Evolutionary conservation across 2,329 filamentous ascomycete species (phyloP), one percentile per base, ranked within the genome.

Genomic region (Trichoderma lentiforme): DNA sequence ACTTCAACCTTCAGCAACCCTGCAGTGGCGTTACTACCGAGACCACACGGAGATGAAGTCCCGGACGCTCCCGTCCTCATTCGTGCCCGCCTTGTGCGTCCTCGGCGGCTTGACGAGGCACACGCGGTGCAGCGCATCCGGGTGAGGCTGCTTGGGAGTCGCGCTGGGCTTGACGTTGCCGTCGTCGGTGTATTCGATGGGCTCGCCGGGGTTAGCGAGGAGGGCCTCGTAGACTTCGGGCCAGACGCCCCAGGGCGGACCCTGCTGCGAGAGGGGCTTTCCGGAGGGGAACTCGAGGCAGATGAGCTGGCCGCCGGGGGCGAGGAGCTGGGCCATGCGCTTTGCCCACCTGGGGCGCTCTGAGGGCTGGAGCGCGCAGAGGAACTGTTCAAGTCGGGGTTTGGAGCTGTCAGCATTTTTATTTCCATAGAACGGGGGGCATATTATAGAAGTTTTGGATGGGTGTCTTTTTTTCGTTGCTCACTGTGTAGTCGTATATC

Each of bases 241-340:
- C 14, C 89, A 87, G 53, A 93, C 82, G 8, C 90, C 89, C 86
- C 89, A 95, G 2, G 94, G 93, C 14, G 94, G 93, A 0, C 94
- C 93, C 11, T 86, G 86, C 11, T 86, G 84, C 12, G 84, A 84
- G 11, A 91, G 86, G 56, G 89, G 85, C 79, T 95, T 96, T 73
- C 88, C 86, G 1, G 91, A 89, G 11, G 94, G 94, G 79, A 92
- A 97, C 79, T 97, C 93, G 73, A 97, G 86, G 81, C 89, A 91
- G 66, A 91, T 78, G 30, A 91, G 82, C 47, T 85, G 82, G 26
- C 88, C 88, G 28, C 75, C 78, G 6, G 83, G 83, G 24, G 80
- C 75, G 34, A 91, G 82, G 51, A 91, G 82, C 51, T 85, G 78
- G 15, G 81, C 76, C 80, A 88, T 87, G 70, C 87, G 82, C 70